Evolutionary conservation across 208 protist genomes (phyloP), one percentile per base, ranked within the genome.

Genomic region (Angomonas desouzai): DNA sequence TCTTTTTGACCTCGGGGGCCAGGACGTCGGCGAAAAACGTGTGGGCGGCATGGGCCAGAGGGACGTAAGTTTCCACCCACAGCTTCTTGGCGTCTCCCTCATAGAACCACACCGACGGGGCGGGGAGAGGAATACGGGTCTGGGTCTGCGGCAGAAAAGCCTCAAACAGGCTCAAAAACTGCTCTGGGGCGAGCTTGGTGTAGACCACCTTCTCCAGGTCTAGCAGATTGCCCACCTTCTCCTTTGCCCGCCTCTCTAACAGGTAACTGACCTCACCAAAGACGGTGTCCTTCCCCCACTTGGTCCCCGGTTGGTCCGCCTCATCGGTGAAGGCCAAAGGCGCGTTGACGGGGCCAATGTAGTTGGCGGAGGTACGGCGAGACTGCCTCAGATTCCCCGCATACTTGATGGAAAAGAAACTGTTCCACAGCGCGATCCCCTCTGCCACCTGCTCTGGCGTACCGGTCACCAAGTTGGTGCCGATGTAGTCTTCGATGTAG

Each of bases 401-500:
- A 61, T 82, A 88, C 48, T 76, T 67, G 0, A 55, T 38, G 61
- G 81, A 74, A 55, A 83, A 89, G 70, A 80, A 87, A 29, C 23
- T 55, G 30, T 61, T 70, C 87, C 89, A 95, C 60, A 95, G 55
- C 49, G 59, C 70, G 2, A 74, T 74, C 49, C 85, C 91, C 63
- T 94, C 83, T 53, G 66, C 74, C 30, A 77, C 73, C 57, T 84
- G 79, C 28, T 68, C 79, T 0, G 53, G 34, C 11, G 66, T 58
- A 1, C 75, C 75, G 28, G 72, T 74, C 11, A 92, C 72, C 49
- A 93, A 66, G 64, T 95, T 93, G 18, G 89, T 89, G 36, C 89
- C 89, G 76, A 88, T 83, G 74, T 92, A 91, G 62, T 95, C 89
- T 69, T 95, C 85, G 16, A 87, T 85, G 28, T 81, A 83, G 0